Base-by-base conservation (phyloP, 148 eudicot species). In the Amaranthus palmeri region DNA sequence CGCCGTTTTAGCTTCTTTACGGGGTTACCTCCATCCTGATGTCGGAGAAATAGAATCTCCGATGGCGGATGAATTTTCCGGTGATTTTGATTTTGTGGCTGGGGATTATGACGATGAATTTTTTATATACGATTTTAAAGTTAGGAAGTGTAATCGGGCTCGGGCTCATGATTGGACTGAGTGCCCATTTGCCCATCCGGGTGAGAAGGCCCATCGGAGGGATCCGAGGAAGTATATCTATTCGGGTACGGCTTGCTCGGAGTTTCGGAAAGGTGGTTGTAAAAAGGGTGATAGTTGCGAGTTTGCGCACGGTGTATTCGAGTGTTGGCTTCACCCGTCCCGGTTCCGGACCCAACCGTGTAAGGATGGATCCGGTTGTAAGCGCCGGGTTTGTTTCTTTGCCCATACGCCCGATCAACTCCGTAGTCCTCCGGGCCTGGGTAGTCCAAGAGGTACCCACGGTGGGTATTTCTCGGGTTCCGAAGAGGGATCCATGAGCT, bases 131-230 rank as follows among this genome's bases (percentile, higher is more conserved):
- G 93, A 91, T 72, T 91, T 91, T 68, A 91, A 91, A 81, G 86
- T 91, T 0, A 57, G 86, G 36, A 87, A 80, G 81, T 91, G 97
- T 70, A 74, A 79, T 4, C 83, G 91, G 12, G 88, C 86, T 10
- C 70, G 93, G 63, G 82, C 91, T 0, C 97, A 91, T 62, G 97
- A 88, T 67, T 91, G 97, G 97, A 91, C 96, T 0, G 96, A 90
- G 80, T 90, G 96, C 73, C 96, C 96, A 12, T 90, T 72, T 72
- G 90, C 86, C 10, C 96, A 90, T 68, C 88, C 97, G 4, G 93
- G 97, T 0, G 97, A 91, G 78, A 91, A 91, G 49, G 97, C 97
- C n/a, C 81, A 91, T 5, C 81, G 97, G 42, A 14, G 97, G 8
- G 93, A 88, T 71, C 97, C 93, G 0, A 18, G 88, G 48, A 82